Evolutionary conservation across 2,329 filamentous ascomycete species (phyloP), one percentile per base, ranked within the genome.

Genomic region (Penicillium decumbens): DNA sequence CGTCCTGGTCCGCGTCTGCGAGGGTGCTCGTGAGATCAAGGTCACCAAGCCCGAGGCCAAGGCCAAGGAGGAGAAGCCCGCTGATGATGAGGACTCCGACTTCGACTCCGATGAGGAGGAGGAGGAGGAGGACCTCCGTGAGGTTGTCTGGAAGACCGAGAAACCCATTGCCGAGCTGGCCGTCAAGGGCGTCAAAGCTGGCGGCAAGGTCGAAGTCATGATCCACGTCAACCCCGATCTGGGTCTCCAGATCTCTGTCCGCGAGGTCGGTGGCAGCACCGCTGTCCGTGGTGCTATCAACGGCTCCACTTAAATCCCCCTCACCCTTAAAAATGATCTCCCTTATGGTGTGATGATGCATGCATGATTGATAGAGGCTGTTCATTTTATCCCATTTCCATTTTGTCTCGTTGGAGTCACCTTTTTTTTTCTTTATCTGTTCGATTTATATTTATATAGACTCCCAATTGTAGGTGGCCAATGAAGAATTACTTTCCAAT

Each of bases 121-220:
- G 38, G 81, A 88, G 38, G 89, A 95, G 30, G 88, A 95, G 72
- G 91, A 96, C 75, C 80, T 84, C 65, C 81, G 91, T 57, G 88
- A 95, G 75, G 90, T 93, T 80, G 78, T 93, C 51, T 96, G 90
- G 89, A 95, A 95, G 80, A 81, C 89, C 41, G 88, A 88, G 61
- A 83, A 79, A 56, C 78, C 85, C 27, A 81, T 98, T 52, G 91
- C 90, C 53, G 93, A 98, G 77, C 86, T 89, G 9, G 87, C 86
- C 28, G 75, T 98, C 68, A 87, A 82, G 71, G 88, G 80, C 51
- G 82, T 95, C 61, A 92, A 92, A 83, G 90, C 92, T 76, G 87
- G 83, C 51, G 82, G 82, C 64, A 95, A 95, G 78, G 83, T 98
- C 58, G 93, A 98, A 78, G 84, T 97, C 47, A 95, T 89, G 68